These are phyloP conservation scores for Cryomyces minteri DNA, from an alignment of 495 filamentous ascomycete genomes.

Conservation along the genomic window DNA sequence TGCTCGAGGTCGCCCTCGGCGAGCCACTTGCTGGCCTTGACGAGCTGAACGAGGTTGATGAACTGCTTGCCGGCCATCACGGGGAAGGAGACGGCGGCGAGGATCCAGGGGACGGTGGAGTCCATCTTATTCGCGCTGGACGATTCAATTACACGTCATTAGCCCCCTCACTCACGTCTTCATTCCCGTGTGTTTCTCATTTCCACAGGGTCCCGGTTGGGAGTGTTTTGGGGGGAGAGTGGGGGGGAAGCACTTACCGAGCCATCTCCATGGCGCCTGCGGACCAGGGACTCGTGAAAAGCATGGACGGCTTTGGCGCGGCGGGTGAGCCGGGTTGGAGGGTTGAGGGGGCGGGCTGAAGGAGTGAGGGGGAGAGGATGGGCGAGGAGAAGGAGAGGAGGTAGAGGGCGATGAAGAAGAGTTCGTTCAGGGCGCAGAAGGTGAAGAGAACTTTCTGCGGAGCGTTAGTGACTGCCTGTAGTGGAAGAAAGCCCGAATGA, in stretches of 20 bases:
- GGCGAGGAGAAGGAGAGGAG: slow-evolving; percentile 91
- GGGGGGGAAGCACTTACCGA: slow-evolving; percentile 18
- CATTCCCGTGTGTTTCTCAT: too few relatives aligned
- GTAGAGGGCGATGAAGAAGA: slow-evolving; percentile 96
- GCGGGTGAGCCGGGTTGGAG: slow-evolving; percentile 48
- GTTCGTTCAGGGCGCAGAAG: slow-evolving; percentile 78
- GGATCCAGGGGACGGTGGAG: slow-evolving; percentile 65
- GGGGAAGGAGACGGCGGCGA: slow-evolving; percentile 63
- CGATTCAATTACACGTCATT: too few relatives aligned
- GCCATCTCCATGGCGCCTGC: slow-evolving; percentile 84
- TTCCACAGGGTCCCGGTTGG: too few relatives aligned
- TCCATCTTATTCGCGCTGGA: slow-evolving; percentile 74
- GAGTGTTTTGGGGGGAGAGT: background rate
- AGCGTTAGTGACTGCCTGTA: background rate
- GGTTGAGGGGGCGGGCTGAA: slow-evolving; percentile 31
- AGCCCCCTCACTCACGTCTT: too few relatives aligned
- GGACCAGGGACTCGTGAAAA: slow-evolving; percentile 73
- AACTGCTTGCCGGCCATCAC: slow-evolving; percentile 84
- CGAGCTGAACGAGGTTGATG: slow-evolving; percentile 84
- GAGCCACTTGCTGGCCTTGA: slow-evolving; percentile 84
- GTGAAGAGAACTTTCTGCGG: slow-evolving; percentile 73
- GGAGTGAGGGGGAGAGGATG: slow-evolving; percentile 63
- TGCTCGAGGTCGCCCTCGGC: slow-evolving; percentile 64
- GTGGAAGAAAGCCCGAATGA: too few relatives aligned
- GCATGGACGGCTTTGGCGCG: slow-evolving; percentile 39